Conservation (phyloP, 2,329 filamentous ascomycete species). For the Colletotrichum shisoi region DNA sequence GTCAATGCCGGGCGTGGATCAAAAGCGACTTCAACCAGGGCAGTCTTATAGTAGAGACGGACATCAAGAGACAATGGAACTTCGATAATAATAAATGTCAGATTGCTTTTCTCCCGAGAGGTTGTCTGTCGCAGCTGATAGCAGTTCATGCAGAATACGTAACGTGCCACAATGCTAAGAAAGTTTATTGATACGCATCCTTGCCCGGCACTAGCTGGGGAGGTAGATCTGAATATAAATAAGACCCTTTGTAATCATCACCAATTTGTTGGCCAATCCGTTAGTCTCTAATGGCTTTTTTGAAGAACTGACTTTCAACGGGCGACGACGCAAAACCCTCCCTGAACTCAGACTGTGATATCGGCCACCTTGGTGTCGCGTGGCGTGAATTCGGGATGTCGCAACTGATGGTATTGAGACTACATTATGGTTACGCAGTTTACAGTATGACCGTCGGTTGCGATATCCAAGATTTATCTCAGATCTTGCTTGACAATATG, state of each 20-base stretch:
- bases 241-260: neutral
- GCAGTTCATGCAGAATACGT: constrained; percentile 29
- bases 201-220: neutral
- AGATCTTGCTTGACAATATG: neutral
- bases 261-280: too few species aligned
- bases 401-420: too few species aligned
- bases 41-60: constrained; percentile 21
- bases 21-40: too few species aligned
- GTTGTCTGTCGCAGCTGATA: neutral
- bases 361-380: too few species aligned
- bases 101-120: constrained; percentile 1
- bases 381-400: too few species aligned
- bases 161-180: constrained; percentile 28
- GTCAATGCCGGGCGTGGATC: neutral
- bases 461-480: neutral
- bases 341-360: too few species aligned
- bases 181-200: constrained; percentile 16
- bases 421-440: too few species aligned
- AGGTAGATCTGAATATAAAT: neutral
- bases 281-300: too few species aligned
- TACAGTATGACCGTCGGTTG: neutral
- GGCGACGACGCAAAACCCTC: too few species aligned
- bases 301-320: too few species aligned
- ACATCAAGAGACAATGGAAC: neutral
- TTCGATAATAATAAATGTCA: constrained; percentile 17